Base-by-base conservation (phyloP, 495 filamentous ascomycete species). In the Hyphodiscus hymeniophilus region DNA sequence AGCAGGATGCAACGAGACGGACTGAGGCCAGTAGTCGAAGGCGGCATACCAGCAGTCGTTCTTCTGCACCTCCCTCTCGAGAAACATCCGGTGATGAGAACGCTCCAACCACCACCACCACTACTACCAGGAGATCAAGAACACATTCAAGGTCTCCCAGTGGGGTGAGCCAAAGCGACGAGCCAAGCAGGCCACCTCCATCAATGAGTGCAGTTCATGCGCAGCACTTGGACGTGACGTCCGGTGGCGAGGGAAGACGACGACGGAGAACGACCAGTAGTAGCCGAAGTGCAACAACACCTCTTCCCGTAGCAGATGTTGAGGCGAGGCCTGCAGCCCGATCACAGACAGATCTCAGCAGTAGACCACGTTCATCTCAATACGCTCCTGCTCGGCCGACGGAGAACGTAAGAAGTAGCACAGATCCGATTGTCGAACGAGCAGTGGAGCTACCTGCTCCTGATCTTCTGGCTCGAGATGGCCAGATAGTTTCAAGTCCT, bases 331-430 rank as follows among this genome's bases (percentile, higher is more conserved):
- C 71, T 42, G 69, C 72, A 41, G 62, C 71, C 12, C 67, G 73
- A 23, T 82, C 81, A 31, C 70, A 75, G 39, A 82, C 77, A 7
- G 83, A 87, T 52, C 63, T 85, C 1, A 66, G 64, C n/a, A 56
- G 70, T 15, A 58, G 70, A 48, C 60, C 73, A 10, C 53, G 46
- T 16, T 68, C 64, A 11, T 62, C 63, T 11, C 55, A 61, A n/a
- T 60, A 60, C 6, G 38, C 62, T 40, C 39, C 52, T 8, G 52
- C 48, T 23, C 58, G 56, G 15, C 57, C 59, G 4, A 51, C 48
- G 2, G n/a, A 52, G 7, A 44, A 33, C 26, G 63, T 66, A 22
- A 68, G 75, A 22, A 70, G 67, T 22, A 70, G 65, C 34, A 71
- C 70, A 1, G 75, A 80, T 44, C 50, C 57, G 31, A 31, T 28